These are phyloP conservation scores for Pythium dissotocum DNA, from an alignment of 352 stramenopile species.

Conservation along the genomic window DNA sequence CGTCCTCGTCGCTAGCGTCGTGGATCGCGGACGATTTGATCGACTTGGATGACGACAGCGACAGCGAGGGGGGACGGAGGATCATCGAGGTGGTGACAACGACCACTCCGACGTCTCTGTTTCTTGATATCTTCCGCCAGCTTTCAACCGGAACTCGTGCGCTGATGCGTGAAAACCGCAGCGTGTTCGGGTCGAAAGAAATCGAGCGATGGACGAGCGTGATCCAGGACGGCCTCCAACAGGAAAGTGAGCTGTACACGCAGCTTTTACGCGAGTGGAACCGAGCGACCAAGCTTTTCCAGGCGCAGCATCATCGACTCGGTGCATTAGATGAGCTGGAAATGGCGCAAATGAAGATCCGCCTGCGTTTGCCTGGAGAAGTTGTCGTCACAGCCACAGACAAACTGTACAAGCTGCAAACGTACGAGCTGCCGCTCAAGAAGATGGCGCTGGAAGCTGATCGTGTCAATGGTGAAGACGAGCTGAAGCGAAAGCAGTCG, in stretches of 20 bases:
- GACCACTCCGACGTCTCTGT: conserved; percentile 31
- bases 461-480: conserved; percentile 35
- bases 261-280: conserved; percentile 55
- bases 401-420: conserved; percentile 59
- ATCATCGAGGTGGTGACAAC: background rate
- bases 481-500: conserved; percentile 50
- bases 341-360: conserved; percentile 76
- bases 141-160: conserved; percentile 34
- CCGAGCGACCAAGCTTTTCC: conserved; percentile 61
- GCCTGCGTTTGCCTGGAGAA: conserved; percentile 48
- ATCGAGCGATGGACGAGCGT: background rate
- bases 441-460: conserved; percentile 46
- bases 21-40: conserved; percentile 13
- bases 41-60: conserved; percentile 5
- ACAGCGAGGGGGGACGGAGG: background rate
- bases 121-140: conserved; percentile 65
- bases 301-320: conserved; percentile 70
- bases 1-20: background rate
- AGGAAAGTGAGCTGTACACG: conserved; percentile 50
- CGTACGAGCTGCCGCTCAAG: conserved; percentile 44
- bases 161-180: conserved; percentile 16
- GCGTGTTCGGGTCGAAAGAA: background rate
- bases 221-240: conserved; percentile 37
- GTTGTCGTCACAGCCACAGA: conserved; percentile 37
- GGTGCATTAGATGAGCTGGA: conserved; percentile 70